These are phyloP conservation scores for Forsythia suspensa DNA, from an alignment of 257 asterid species.

Conservation along the genomic window DNA sequence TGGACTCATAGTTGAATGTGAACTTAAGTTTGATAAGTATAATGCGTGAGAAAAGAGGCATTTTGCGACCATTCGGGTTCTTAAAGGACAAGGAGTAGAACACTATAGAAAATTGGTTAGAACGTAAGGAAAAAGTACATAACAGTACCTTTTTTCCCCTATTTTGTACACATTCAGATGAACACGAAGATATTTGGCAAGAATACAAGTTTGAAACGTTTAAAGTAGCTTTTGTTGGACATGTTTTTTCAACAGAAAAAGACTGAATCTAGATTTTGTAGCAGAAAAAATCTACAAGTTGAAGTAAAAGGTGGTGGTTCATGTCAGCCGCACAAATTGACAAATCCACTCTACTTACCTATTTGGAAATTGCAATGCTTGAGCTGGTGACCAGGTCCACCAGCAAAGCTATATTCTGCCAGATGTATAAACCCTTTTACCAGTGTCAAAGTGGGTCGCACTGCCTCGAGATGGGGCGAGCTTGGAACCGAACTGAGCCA, in stretches of 20 bases:
- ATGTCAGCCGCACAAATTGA: slow-evolving; percentile 15
- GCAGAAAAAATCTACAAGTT: background rate
- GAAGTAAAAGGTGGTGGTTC: background rate
- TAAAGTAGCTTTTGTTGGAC: background rate
- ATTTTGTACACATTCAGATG: background rate
- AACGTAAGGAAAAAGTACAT: background rate
- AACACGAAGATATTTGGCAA: background rate
- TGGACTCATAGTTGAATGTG: background rate
- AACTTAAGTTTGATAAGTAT: background rate
- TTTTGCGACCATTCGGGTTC: background rate
- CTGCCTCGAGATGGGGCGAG: background rate
- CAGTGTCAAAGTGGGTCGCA: too few relatives aligned
- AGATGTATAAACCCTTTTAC: too few relatives aligned
- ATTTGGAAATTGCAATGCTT: background rate
- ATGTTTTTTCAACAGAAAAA: background rate
- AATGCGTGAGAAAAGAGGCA: background rate
- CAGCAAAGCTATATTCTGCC: background rate
- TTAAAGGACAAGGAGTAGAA: background rate
- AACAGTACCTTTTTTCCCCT: background rate
- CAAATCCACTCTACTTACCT: background rate
- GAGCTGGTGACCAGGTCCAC: background rate
- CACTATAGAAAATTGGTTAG: background rate
- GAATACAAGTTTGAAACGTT: slow-evolving; percentile 14
- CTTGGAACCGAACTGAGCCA: background rate
- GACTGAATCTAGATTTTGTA: background rate